Conservation (phyloP, 1,139 yeast species). For the Suhomyces panamericanus region DNA sequence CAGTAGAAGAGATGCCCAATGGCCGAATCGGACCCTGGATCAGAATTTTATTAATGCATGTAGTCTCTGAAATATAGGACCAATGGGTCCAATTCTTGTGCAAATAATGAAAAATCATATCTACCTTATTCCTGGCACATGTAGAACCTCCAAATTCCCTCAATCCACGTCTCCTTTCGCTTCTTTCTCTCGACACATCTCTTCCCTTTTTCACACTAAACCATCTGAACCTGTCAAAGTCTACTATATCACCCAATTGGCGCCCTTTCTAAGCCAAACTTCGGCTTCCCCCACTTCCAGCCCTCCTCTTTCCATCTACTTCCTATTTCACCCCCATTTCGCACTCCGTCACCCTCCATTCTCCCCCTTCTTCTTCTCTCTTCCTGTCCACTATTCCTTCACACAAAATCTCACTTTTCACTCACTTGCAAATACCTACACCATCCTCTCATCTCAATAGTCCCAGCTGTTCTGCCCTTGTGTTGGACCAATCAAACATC, state of each 20-base stretch:
- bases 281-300: background rate
- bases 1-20: no score
- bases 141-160: no score
- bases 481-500: background rate
- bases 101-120: no score
- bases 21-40: no score
- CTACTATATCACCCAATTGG: background rate
- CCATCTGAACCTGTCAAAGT: no score
- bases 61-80: no score
- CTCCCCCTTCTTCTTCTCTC: background rate
- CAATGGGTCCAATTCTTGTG: no score
- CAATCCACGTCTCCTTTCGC: no score
- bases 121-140: no score
- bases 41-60: no score
- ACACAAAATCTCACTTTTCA: constrained; percentile 1
- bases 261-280: background rate
- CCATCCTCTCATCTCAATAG: background rate
- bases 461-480: background rate
- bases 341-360: background rate
- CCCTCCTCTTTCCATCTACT: background rate
- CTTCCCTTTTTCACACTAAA: no score
- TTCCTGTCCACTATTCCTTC: background rate
- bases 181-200: no score
- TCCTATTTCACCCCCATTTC: background rate
- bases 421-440: constrained; percentile 1